These are phyloP conservation scores for Colletotrichum lini DNA, from an alignment of 2,329 filamentous ascomycete genomes.

Conservation along the genomic window DNA sequence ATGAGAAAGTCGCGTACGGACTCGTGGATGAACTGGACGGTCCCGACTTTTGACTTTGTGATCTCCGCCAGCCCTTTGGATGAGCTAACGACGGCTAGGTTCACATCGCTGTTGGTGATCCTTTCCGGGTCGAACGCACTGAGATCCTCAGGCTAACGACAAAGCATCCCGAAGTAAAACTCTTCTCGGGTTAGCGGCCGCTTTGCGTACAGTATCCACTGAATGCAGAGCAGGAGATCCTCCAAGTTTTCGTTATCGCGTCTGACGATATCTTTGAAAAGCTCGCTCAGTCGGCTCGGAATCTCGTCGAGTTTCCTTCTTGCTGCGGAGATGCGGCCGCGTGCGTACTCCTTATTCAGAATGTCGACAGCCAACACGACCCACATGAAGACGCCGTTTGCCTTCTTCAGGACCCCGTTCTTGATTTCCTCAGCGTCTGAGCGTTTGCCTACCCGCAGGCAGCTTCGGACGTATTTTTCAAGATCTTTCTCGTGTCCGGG, in stretches of 20 bases:
- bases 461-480: constrained; percentile 42
- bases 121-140: constrained; percentile 45
- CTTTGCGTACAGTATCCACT: constrained; percentile 60
- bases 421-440: background rate
- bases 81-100: constrained; percentile 52
- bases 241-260: constrained; percentile 56
- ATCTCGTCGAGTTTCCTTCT: constrained; percentile 53
- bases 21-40: constrained; percentile 67
- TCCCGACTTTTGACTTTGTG: constrained; percentile 46
- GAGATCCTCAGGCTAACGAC: constrained; percentile 18
- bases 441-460: constrained; percentile 43
- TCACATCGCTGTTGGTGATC: constrained; percentile 46
- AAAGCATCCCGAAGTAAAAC: constrained; percentile 50
- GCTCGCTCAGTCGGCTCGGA: constrained; percentile 50
- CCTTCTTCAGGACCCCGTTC: constrained; percentile 5
- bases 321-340: constrained; percentile 47
- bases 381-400: constrained; percentile 60
- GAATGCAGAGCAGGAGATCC: constrained; percentile 55
- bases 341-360: constrained; percentile 53
- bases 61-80: constrained; percentile 64
- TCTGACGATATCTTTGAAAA: constrained; percentile 60
- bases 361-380: constrained; percentile 58
- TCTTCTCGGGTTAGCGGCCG: constrained; percentile 54
- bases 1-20: constrained; percentile 64
- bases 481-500: constrained; percentile 46